These are phyloP conservation scores for Ceratobasidium sp. DNA, from an alignment of 1,284 basidiomycete species.

Conservation along the genomic window DNA sequence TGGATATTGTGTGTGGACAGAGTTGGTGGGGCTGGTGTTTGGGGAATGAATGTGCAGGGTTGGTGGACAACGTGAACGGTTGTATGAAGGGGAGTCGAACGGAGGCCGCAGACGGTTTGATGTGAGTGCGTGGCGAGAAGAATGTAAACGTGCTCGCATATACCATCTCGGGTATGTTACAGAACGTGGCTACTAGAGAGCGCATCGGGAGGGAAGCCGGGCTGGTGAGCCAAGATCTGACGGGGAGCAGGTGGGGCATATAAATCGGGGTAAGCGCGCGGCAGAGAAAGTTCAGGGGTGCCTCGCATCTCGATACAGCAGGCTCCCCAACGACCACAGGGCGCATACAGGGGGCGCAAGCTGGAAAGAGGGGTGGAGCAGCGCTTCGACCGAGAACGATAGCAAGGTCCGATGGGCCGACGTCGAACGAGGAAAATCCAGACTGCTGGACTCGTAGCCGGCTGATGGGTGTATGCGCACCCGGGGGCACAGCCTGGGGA, in stretches of 20 bases:
- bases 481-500: conserved; percentile 13
- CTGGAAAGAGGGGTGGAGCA: background rate
- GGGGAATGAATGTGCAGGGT: background rate
- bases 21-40: background rate
- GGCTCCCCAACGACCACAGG: background rate
- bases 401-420: conserved; percentile 26
- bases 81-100: background rate
- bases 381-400: background rate
- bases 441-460: conserved; percentile 1
- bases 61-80: background rate
- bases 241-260: background rate
- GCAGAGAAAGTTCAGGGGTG: conserved; percentile 5
- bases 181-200: background rate
- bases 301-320: background rate
- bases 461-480: background rate
- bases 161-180: background rate
- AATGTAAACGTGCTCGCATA: background rate
- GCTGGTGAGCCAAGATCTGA: background rate
- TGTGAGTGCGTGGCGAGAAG: background rate
- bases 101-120: background rate
- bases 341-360: conserved; percentile 7
- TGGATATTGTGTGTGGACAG: background rate
- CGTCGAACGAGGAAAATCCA: conserved; percentile 4
- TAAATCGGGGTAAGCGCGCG: conserved; percentile 11
- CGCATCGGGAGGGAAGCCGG: background rate